Base-by-base conservation (phyloP, 176 grass and related monocot species). In the Guadua angustifolia region DNA sequence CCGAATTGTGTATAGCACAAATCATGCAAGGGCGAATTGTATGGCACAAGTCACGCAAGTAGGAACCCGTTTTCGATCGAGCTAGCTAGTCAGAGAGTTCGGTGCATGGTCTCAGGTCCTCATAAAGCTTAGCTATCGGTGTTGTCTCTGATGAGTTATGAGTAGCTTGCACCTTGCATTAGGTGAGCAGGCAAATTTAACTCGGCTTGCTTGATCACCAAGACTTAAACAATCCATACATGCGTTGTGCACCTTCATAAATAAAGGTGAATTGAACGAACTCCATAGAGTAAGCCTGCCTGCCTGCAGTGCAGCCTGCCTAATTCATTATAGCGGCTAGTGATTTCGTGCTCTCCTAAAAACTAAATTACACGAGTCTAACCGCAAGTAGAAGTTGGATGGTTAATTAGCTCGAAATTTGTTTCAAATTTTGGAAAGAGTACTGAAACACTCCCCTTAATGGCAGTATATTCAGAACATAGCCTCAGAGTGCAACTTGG, bases 151-250 rank as follows among this genome's bases (percentile, higher is more conserved):
- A 5, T 60, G 10, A n/a, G 18, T 39, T 36, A 36, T 4, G 35
- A 36, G 35, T 36, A 12, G 63, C 21, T 17, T 36, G 35, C 35
- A 36, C 35, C 35, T 68, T 17, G 68, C 25, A 43, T 69, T 81
- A 80, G 85, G 69, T 86, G 64, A 82, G 79, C 65, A 78, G 9
- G 56, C 43, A 38, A 21, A 66, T 33, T 18, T 33, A 46, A 22
- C 9, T 45, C 35, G 21, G 65, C 65, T 67, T 67, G 65, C 65
- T 67, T 67, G 61, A 7, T 38, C 68, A 14, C 19, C 32, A 59
- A 76, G 35, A 21, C 36, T 42, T 75, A 43, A 42, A 45, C 53
- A 43, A 77, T 77, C 36, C 56, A 25, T 15, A 18, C 56, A 43
- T 77, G 56, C 6, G 55, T 36, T 8, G 12, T 56, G 73, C 49